A percentile compares a stretch with the other conserved stretches of the same genome.
Evolutionary conservation across 2,329 filamentous ascomycete genomes (phyloP).

Genomic region (Sarocladium brachiariae): DNA sequence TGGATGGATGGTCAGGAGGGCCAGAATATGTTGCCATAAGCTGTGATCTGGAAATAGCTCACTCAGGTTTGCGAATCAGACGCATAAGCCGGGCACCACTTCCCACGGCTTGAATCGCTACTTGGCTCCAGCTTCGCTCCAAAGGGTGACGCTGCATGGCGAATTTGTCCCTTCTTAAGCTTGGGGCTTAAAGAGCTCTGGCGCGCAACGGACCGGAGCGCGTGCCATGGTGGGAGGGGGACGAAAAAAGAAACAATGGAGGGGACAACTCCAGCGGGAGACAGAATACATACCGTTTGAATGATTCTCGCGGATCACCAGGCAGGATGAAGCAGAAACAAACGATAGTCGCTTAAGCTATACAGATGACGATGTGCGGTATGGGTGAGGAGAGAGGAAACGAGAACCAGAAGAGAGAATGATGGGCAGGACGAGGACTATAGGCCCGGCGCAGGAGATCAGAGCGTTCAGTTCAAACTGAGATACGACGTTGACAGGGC

Average conservation of each 20-base stretch:
- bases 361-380: background rate
- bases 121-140: no score
- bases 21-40: background rate
- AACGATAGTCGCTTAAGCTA: no score
- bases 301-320: no score
- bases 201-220: conserved; percentile 8
- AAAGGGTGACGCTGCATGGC: no score
- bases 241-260: background rate
- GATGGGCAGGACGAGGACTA: background rate
- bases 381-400: background rate
- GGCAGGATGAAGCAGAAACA: no score
- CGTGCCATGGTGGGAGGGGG: background rate
- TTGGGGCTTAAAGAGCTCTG: conserved; percentile 1
- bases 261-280: background rate
- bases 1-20: background rate
- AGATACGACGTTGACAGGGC: conserved; percentile 7
- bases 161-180: no score
- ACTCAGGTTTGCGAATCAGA: background rate
- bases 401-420: background rate
- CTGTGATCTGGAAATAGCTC: background rate
- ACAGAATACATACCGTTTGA: background rate
- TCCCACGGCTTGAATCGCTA: background rate
- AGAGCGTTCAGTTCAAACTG: background rate
- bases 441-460: background rate
- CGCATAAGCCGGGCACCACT: background rate